Evolutionary conservation across 176 grass and related monocot species (phyloP).

Genomic region (barley (Hordeum vulgare)): DNA sequence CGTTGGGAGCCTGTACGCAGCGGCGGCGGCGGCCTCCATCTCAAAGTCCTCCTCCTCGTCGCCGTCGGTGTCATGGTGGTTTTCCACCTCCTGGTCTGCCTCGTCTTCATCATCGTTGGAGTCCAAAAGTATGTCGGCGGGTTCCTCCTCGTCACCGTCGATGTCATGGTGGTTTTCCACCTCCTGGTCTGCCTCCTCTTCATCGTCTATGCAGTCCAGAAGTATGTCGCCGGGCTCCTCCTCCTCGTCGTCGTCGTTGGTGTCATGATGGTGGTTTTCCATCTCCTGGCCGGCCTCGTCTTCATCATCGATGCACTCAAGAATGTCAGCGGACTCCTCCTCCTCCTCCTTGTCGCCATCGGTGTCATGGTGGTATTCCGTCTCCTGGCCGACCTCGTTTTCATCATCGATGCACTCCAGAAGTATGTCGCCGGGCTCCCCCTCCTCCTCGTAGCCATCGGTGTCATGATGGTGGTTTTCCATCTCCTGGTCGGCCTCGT

Average conservation of each 20-base stretch:
- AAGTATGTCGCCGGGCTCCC: neutral
- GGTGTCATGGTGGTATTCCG: neutral
- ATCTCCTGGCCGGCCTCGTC: neutral
- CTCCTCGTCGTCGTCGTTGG: neutral
- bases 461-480: too few relatives aligned
- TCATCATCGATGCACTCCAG: neutral
- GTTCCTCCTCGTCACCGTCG: neutral
- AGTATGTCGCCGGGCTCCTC: neutral
- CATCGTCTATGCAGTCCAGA: too few relatives aligned
- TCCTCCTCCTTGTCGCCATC: neutral
- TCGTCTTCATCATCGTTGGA: neutral
- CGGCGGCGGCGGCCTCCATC: conserved; percentile 31
- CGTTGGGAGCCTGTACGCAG: conserved; percentile 45
- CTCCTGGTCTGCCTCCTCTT: too few relatives aligned
- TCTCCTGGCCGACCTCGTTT: neutral
- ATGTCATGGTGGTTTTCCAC: too few relatives aligned
- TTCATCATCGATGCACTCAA: too few relatives aligned
- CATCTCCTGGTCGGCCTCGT: too few relatives aligned
- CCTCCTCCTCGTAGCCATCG: too few relatives aligned
- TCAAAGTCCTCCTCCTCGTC: conserved; percentile 25
- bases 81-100: neutral
- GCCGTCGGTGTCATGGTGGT: neutral
- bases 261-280: neutral
- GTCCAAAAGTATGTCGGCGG: too few relatives aligned
- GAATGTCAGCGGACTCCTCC: neutral